These are phyloP conservation scores for Hanseniaspora taiwanica DNA, from an alignment of 805 yeast genomes.

Conservation along the genomic window DNA sequence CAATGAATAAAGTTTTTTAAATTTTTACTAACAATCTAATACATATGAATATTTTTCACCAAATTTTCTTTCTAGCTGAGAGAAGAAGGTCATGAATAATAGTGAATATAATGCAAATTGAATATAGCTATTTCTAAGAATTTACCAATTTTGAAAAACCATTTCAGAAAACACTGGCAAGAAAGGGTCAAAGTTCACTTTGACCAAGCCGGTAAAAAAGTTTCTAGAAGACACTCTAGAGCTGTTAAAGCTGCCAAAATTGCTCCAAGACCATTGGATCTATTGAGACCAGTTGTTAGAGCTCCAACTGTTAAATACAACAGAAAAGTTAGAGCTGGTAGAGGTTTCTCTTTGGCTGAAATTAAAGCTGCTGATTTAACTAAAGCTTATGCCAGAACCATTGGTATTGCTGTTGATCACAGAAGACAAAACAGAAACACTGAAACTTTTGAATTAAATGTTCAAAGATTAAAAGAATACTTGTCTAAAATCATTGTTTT, in stretches of 20 bases:
- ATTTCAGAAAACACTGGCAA: conserved; percentile 99
- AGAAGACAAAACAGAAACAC: conserved; percentile 98
- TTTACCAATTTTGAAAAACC: conserved; percentile 98
- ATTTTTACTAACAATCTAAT: no score
- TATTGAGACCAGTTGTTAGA: conserved; percentile 94
- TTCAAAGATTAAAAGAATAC: conserved; percentile 93
- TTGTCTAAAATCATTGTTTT: conserved; percentile 88
- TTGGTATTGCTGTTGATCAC: conserved; percentile 99
- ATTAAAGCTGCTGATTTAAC: conserved; percentile 93
- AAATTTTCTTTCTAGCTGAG: no score
- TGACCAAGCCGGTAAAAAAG: conserved; percentile 99
- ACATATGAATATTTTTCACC: no score
- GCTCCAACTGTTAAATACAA: conserved; percentile 98
- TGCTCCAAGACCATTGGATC: conserved; percentile 97
- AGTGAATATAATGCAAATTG: background rate
- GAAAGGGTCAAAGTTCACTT: conserved; percentile 98
- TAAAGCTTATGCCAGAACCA: conserved; percentile 91
- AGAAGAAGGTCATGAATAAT: background rate
- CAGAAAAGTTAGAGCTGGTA: conserved; percentile 99
- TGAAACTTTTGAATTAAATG: conserved; percentile 90
- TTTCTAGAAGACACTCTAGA: conserved; percentile 90
- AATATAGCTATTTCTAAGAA: conserved; percentile 90
- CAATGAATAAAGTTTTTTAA: no score
- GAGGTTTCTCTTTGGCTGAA: conserved; percentile 98
- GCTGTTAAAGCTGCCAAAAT: conserved; percentile 83